phyloP scores from a whole-genome alignment of 176 grass and related monocot species.

The Triticum aestivum region DNA sequence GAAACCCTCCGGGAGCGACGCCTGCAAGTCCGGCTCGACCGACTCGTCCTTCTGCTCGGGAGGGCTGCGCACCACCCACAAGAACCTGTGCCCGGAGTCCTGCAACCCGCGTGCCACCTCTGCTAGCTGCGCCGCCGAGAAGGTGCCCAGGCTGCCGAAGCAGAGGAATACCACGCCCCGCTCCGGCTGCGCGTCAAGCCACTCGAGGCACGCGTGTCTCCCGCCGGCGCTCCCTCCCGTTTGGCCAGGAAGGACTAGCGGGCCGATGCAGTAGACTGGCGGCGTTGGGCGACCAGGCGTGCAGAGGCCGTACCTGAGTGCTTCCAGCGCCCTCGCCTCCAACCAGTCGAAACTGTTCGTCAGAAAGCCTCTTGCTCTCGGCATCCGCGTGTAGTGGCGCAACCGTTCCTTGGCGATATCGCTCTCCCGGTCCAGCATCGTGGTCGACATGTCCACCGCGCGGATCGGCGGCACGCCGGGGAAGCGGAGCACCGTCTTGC shows the following conservation, averaged over 20 bases:
- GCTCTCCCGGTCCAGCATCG: neutral
- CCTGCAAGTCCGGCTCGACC: neutral
- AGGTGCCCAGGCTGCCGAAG: conserved; percentile 30
- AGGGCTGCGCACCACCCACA: conserved; percentile 37
- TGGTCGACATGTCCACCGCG: neutral
- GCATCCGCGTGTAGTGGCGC: neutral
- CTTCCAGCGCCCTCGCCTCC: conserved; percentile 3
- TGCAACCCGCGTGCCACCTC: conserved; percentile 11
- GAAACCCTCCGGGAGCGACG: conserved; percentile 33
- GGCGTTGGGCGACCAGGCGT: neutral
- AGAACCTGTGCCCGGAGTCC: conserved; percentile 30
- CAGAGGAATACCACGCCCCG: conserved; percentile 46
- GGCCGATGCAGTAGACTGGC: conserved; percentile 15
- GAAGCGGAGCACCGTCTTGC: neutral
- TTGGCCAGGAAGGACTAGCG: neutral
- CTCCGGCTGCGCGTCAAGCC: conserved; percentile 43
- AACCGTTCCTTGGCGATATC: neutral
- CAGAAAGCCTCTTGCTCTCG: neutral
- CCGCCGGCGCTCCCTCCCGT: neutral
- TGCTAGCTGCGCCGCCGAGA: neutral
- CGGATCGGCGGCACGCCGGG: conserved; percentile 9
- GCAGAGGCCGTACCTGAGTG: neutral
- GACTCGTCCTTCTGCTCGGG: neutral
- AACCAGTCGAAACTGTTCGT: neutral
- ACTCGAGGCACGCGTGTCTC: conserved; percentile 33